These are phyloP conservation scores for Venturia oleaginea DNA, from an alignment of 2,329 filamentous ascomycete species.

Conservation along the genomic window DNA sequence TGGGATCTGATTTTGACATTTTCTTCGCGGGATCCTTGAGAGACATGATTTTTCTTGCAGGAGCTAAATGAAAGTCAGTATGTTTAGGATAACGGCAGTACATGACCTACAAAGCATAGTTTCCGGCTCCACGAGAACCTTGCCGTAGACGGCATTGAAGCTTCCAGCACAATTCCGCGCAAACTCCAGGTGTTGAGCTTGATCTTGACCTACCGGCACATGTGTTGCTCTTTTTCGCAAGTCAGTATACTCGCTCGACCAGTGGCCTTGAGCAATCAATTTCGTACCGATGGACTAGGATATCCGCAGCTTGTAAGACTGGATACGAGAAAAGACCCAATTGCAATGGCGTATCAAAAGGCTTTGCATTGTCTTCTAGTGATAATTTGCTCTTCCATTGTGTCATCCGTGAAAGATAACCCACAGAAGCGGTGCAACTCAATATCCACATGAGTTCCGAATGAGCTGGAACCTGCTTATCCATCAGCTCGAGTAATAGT, in stretches of 20 bases:
- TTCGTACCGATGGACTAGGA: slow-evolving; percentile 67
- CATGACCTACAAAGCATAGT: slow-evolving; percentile 58
- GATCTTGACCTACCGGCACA: slow-evolving; percentile 94
- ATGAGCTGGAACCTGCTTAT: slow-evolving; percentile 59
- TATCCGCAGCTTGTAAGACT: slow-evolving; percentile 88
- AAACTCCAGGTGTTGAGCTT: slow-evolving; percentile 89
- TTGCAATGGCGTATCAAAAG: slow-evolving; percentile 55
- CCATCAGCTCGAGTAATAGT: neutral
- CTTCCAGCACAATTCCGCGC: slow-evolving; percentile 74
- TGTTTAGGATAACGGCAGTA: slow-evolving; percentile 9
- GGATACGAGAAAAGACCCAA: slow-evolving; percentile 93
- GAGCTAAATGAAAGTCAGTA: slow-evolving; percentile 40
- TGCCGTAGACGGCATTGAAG: slow-evolving; percentile 70
- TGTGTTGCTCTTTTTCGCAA: slow-evolving; percentile 60
- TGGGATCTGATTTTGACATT: slow-evolving; percentile 85
- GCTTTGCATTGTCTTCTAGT: slow-evolving; percentile 48
- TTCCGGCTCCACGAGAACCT: slow-evolving; percentile 56
- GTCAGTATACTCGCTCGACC: slow-evolving; percentile 13
- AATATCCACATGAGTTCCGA: slow-evolving; percentile 95
- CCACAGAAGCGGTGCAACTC: slow-evolving; percentile 82
- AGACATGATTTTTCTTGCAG: slow-evolving; percentile 82
- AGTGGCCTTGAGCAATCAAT: slow-evolving; percentile 12
- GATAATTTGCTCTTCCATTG: slow-evolving; percentile 76
- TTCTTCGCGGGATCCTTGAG: slow-evolving; percentile 67
- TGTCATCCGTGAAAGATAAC: slow-evolving; percentile 95